Evolutionary conservation across 768 basidiomycete genomes (phyloP), one percentile per base, ranked within the genome.

Genomic region (Mycena rebaudengoi): DNA sequence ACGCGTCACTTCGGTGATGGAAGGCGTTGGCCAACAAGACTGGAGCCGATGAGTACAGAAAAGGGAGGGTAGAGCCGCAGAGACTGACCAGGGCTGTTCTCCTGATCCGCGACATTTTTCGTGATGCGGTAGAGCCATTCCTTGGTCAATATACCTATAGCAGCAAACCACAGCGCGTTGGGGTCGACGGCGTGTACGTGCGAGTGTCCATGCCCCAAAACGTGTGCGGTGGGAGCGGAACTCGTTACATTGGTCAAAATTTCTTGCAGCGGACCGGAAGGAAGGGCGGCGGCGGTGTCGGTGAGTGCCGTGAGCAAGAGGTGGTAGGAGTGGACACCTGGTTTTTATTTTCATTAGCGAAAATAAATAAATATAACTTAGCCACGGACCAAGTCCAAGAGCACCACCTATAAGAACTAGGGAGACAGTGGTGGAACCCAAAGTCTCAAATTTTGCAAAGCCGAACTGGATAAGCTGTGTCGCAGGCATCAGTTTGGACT

Each of bases 91-190:
- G 94, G 93, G 71, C 92, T 94, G 70, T 89, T 89, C 76, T 98
- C 96, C 69, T 94, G 88, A 60, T 94, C 88, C 12, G 97, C 98
- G 29, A 99, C 96, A 56, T 85, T 86, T 72, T 91, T 92, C 46
- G 96, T 99, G 45, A 90, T 80, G 41, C 96, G 83, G 77, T 97
- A 99, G 13, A 99, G 75, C 90, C 91, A 98, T 76, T 99, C 98
- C 74, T 99, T 99, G 63, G 85, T 76, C 4, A 94, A 50, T 3
- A 99, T 88, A 66, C 93, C 89, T 21, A 88, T 70, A 1, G 88
- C 88, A 8, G 98, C 98, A 70, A 98, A 96, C 96, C 96, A 99
- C 28, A 96, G 95, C 20, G 98, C 98, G 72, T 99, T 96, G 40
- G 94, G 92, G 73, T 98, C 95, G 6, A 98, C 62, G 46, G 57